Evolutionary conservation across 1,139 yeast species (phyloP).

Genomic region (Zygosaccharomyces sapae): DNA sequence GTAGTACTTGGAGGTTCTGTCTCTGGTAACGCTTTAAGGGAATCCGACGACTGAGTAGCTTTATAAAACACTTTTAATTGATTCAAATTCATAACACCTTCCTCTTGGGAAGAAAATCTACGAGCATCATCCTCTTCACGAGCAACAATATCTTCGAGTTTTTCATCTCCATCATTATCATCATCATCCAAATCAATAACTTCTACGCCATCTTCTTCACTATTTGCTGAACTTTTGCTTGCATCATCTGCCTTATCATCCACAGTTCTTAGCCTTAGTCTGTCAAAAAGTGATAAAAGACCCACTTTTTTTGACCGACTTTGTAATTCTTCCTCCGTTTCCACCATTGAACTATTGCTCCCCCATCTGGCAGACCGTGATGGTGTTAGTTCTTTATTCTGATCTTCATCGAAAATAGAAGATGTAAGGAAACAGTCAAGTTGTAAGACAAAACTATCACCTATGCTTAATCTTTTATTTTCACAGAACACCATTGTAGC

Average conservation of each 20-base stretch:
- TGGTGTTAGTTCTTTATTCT: slow-evolving; percentile 1
- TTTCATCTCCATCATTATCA: slow-evolving; percentile 20
- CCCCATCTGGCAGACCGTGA: slow-evolving; percentile 14
- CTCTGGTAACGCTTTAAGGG: slow-evolving; percentile 50
- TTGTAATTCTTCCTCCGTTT: slow-evolving; percentile 52
- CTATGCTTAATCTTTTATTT: slow-evolving; percentile 54
- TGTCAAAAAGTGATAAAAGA: slow-evolving; percentile 52
- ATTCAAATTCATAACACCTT: slow-evolving; percentile 53
- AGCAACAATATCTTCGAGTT: slow-evolving; percentile 4
- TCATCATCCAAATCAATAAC: slow-evolving; percentile 34
- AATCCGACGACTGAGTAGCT: slow-evolving; percentile 54
- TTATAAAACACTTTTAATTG: slow-evolving; percentile 74
- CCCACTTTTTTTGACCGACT: slow-evolving; percentile 56
- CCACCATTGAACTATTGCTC: slow-evolving; percentile 33
- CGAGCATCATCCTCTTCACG: slow-evolving; percentile 13
- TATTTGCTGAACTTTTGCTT: slow-evolving; percentile 12
- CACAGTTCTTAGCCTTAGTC: slow-evolving; percentile 40
- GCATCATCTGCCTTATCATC: slow-evolving; percentile 20
- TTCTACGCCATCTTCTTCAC: slow-evolving; percentile 29
- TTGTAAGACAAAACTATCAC: slow-evolving; percentile 65
- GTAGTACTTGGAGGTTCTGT: slow-evolving; percentile 56
- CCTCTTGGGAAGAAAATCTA: slow-evolving; percentile 35
- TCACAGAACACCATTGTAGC: slow-evolving; percentile 58
- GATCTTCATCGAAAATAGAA: slow-evolving; percentile 43
- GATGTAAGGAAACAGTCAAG: slow-evolving; percentile 57